Evolutionary conservation across 352 stramenopile species (phyloP), one percentile per base, ranked within the genome.

Genomic region (Lagenidium giganteum): DNA sequence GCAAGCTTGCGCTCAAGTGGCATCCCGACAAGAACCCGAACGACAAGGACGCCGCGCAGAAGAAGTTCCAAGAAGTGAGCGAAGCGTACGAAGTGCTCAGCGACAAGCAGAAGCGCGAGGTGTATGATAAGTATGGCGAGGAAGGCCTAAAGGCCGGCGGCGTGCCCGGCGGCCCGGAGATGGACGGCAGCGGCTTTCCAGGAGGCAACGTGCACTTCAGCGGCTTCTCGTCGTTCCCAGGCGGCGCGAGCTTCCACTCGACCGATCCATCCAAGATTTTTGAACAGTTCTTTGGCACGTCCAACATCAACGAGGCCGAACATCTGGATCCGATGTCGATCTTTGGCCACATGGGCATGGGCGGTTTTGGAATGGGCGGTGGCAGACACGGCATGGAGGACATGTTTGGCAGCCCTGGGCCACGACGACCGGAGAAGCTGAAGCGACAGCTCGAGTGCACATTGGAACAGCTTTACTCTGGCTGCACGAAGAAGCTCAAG

Each of bases 1-100:
- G 84, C 24, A 96, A 95, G 55, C 59, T 96, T 49, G 85, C 87
- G 33, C 63, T 96, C 40, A 96, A 96, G 65, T 93, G 83, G 78
- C 88, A 97, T 46, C 88, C 88, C 8, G 88, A 97, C 70, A 96
- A 96, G 70, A 96, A 97, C 63, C 82, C 83, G 22, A 85, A 93
- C 50, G 70, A 94, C 55, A 49, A 76, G 42, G 87, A 96, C 0
- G 54, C 31, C 0, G 87, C 89, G 11, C 83, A 93, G 55, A 66
- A 83, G 42, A 95, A 96, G 64, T 98, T 98, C 53, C 92, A 97
- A 61, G 85, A 96, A 37, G 82, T 98, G 27, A 82, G 73, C 24
- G 83, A 96, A 33, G 92, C 92, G 5, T 98, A 97, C 60, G 86
- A 96, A 41, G 87, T 97, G 33, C 69, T 98, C 23, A 94, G 79